Base-by-base conservation (phyloP, 2,329 filamentous ascomycete genomes). In the Chaetomiaceae sp. region DNA sequence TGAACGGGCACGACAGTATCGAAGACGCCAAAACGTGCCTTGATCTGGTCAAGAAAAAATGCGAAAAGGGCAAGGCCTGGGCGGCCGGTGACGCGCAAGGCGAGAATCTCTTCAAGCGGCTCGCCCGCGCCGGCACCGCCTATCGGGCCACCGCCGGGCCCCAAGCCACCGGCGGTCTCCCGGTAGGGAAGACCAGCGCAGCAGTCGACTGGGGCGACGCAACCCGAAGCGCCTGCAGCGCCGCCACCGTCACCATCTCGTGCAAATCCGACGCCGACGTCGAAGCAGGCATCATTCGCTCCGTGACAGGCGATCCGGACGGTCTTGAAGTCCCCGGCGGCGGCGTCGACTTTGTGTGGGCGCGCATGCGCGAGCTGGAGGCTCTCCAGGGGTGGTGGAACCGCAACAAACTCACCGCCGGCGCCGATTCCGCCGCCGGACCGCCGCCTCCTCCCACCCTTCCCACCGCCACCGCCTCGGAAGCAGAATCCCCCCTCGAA, bases 31-130 rank as follows among this genome's bases (percentile, higher is more conserved):
- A 80, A 59, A 90, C 94, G 2, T 95, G 90, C 59, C 83, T 99
- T 13, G 91, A 97, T 64, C 84, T 99, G 1, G 84, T 97, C 43
- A 95, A 94, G 70, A 86, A 92, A 66, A 99, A 99, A 69, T 96
- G 92, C 68, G 91, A 97, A 68, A 94, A 89, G 70, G 94, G 94
- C 36, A 88, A 87, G 59, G 71, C 76, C 21, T 99, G 91, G 89
- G 94, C 90, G 32, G 86, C 86, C 0, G 82, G 82, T 45, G 90
- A 95, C 38, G 79, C 84, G 2, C 85, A 84, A 41, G 85, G 84
- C 36, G 94, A 99, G 71, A 92, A 90, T 61, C 83, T 99, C 45
- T 99, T 97, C 75, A 87, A 86, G 61, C 84, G 92, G 9, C 77
- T 99, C 4, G 80, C 78, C 3, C 78, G 85, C 40, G 75, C 82